Percentiles rank a stretch among this genome's conserved stretches.
Evolutionary conservation across 805 yeast species (phyloP).

Genomic region (Ogataea pignaliae): DNA sequence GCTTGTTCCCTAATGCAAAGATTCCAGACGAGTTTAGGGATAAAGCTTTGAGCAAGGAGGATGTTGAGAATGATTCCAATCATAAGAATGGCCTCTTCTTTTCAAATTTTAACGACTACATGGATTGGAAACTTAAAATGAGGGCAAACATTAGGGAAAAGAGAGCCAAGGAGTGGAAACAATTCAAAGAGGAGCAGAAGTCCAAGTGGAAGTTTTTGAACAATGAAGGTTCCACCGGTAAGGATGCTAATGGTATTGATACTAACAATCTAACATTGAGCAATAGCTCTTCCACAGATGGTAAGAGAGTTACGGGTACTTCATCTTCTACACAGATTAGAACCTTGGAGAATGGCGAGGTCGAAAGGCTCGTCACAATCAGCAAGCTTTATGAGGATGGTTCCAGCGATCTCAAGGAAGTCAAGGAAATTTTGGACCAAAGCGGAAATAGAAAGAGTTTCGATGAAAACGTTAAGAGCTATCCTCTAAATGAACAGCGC

Average conservation of each 20-base stretch:
- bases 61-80: constrained; percentile 39
- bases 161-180: constrained; percentile 24
- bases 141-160: constrained; percentile 38
- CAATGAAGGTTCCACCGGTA: not conserved
- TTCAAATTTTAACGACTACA: constrained; percentile 55
- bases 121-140: constrained; percentile 66
- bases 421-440: constrained; percentile 33
- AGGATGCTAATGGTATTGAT: not conserved
- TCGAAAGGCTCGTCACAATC: constrained; percentile 35
- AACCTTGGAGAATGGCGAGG: constrained; percentile 39
- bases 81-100: constrained; percentile 58
- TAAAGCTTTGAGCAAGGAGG: constrained; percentile 48
- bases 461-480: constrained; percentile 15
- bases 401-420: constrained; percentile 32
- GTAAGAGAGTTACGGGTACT: constrained; percentile 30
- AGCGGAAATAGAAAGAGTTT: constrained; percentile 32
- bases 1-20: constrained; percentile 64
- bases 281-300: constrained; percentile 13
- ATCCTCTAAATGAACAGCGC: constrained; percentile 1
- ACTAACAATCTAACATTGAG: constrained; percentile 25
- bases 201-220: constrained; percentile 23
- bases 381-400: constrained; percentile 42
- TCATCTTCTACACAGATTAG: constrained; percentile 33
- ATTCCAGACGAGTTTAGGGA: constrained; percentile 31
- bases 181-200: constrained; percentile 20